Percentiles rank a stretch among this genome's conserved stretches.
Conservation (phyloP, 805 yeast species). For the Yamadazyma akitaensis region DNA sequence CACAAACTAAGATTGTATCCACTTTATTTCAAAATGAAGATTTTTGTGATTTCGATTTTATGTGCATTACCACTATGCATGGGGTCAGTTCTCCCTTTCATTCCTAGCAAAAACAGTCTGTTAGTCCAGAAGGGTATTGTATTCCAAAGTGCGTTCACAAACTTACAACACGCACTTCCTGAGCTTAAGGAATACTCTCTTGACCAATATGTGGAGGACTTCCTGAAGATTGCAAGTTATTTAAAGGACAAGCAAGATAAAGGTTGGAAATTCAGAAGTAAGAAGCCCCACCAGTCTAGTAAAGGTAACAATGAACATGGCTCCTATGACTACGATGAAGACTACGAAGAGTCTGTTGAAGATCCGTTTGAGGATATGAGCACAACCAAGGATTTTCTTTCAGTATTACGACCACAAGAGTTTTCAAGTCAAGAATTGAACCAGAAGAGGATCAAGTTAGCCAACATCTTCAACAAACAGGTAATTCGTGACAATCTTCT, state of each 20-base stretch:
- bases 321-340: conserved; percentile 2
- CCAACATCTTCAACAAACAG: conserved; percentile 1
- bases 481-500: conserved; percentile 5
- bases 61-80: background rate
- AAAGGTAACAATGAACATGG: background rate
- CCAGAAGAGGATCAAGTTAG: background rate
- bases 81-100: background rate
- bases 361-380: conserved; percentile 5
- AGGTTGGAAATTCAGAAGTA: background rate
- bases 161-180: background rate
- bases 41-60: background rate
- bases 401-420: background rate
- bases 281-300: background rate
- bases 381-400: conserved; percentile 3
- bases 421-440: background rate
- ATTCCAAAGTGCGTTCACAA: background rate
- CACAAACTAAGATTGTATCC: background rate
- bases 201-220: background rate
- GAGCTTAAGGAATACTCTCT: background rate
- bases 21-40: background rate
- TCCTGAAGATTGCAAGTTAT: background rate
- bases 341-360: conserved; percentile 7
- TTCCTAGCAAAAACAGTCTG: background rate
- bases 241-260: background rate
- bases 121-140: background rate